Base-by-base conservation (phyloP, 2,329 filamentous ascomycete genomes). In the Elsinoe australis region DNA sequence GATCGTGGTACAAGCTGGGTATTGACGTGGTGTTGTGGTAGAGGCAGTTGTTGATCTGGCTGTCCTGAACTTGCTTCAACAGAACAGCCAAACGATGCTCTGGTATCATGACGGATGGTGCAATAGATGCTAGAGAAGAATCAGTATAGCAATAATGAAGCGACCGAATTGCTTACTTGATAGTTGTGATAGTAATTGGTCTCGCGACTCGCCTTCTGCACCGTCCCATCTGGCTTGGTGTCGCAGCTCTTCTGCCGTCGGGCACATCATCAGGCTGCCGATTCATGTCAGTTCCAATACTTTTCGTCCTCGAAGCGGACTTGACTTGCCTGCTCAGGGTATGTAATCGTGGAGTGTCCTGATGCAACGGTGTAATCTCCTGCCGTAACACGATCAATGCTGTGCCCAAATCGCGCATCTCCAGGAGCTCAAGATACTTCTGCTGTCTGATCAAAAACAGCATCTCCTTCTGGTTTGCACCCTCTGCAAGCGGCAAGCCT, bases 41-140 rank as follows among this genome's bases (percentile, higher is more conserved):
- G 31, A 89, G 69, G 62, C 92, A 98, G 22, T 78, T 79, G 45
- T 82, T 78, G 51, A 95, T 85, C 67, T 95, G 90, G 53, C 75
- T 79, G 52, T 83, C 76, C 62, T 95, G 95, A 29, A 95, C 81
- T 55, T 94, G 82, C 50, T 89, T 76, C 46, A 98, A 71, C 12
- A 98, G 71, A 26, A 81, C 76, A 1, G 87, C 87, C 35, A 98
- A 72, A 5, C 92, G 82, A 63, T 92, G 86, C 60, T 95, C 87
- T 1, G 92, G 92, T 48, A 98, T 84, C 89, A 98, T 96, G 35
- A 95, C 86, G 3, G 88, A 92, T 0, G 92, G 90, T 1, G 92
- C 95, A 63, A 98, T 94, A 49, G 80, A 95, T 71, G 76, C 85
- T 90, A 56, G 14, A 51, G 14, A 5, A 51, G n/a, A 63, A 48